phyloP scores from a whole-genome alignment of 306 rosid species.

The Calophaca sinica region DNA sequence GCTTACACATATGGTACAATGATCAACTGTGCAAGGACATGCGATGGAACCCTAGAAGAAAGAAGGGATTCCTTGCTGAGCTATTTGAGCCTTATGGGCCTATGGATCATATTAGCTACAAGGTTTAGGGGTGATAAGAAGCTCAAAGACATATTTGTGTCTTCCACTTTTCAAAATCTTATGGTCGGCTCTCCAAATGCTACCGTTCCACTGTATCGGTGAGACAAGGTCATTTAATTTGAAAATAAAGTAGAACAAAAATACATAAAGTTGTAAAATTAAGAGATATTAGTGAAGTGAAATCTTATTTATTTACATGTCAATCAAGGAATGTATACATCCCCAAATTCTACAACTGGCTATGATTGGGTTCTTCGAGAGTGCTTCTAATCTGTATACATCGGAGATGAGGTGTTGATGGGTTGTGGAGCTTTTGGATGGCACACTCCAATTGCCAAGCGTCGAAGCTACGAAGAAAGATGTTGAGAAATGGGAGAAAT shows the following conservation, averaged over 20 bases:
- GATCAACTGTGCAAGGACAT: conserved; percentile 79
- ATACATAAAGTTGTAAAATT: too few species aligned
- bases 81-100: conserved; percentile 74
- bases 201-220: conserved; percentile 70
- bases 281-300: not conserved
- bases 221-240: too few species aligned
- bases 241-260: not conserved
- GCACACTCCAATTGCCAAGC: conserved; percentile 62
- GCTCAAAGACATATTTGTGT: conserved; percentile 62
- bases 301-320: not conserved
- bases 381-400: conserved; percentile 65
- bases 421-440: conserved; percentile 69
- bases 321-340: conserved; percentile 64
- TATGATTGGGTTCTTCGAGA: conserved; percentile 72
- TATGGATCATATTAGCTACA: conserved; percentile 69
- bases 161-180: conserved; percentile 58
- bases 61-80: conserved; percentile 66
- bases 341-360: conserved; percentile 73
- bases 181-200: conserved; percentile 50
- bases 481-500: conserved; percentile 55
- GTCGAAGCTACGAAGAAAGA: conserved; percentile 71
- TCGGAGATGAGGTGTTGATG: conserved; percentile 78
- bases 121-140: conserved; percentile 70
- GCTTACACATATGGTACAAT: conserved; percentile 60
- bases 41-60: conserved; percentile 70